Percentiles rank a stretch among this genome's conserved stretches.
Evolutionary conservation across 2,329 filamentous ascomycete genomes (phyloP).

Genomic region (Lomentospora prolificans): DNA sequence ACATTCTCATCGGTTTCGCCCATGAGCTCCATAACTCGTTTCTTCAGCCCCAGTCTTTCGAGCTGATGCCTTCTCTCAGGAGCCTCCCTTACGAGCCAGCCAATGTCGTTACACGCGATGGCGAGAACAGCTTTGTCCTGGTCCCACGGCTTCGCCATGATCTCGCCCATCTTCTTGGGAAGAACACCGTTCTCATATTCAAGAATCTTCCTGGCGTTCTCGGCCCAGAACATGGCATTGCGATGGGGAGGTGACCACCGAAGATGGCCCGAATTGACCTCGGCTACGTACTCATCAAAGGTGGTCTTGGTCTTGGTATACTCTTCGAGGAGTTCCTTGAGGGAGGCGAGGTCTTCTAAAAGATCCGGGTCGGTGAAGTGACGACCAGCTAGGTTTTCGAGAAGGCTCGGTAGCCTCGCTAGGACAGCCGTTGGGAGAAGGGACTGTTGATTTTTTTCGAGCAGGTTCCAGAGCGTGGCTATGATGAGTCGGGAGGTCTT

Average conservation of each 20-base stretch:
- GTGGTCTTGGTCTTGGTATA: conserved; percentile 65
- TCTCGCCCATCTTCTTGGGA: conserved; percentile 73
- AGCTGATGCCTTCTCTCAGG: conserved; percentile 72
- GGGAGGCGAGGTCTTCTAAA: conserved; percentile 48
- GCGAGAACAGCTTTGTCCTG: conserved; percentile 82
- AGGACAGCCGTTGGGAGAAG: conserved; percentile 78
- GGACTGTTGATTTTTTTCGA: conserved; percentile 59
- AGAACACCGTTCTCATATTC: conserved; percentile 74
- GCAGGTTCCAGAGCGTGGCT: conserved; percentile 80
- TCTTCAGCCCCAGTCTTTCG: conserved; percentile 78
- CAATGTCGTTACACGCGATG: conserved; percentile 87
- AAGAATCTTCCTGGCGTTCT: conserved; percentile 80
- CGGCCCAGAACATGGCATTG: conserved; percentile 79
- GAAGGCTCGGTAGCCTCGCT: conserved; percentile 63
- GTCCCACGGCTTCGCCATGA: conserved; percentile 63
- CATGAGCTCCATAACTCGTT: conserved; percentile 88
- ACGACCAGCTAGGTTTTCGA: conserved; percentile 52
- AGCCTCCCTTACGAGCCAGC: conserved; percentile 78
- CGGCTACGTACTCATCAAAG: conserved; percentile 81
- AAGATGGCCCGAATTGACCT: conserved; percentile 76
- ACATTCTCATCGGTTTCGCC: conserved; percentile 79
- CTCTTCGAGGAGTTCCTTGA: conserved; percentile 55
- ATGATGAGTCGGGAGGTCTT: conserved; percentile 91
- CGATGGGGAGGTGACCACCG: conserved; percentile 90
- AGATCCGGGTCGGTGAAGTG: conserved; percentile 57